Evolutionary conservation across 805 yeast genomes (phyloP), one percentile per base, ranked within the genome.

Genomic region (Lipomyces starkeyi): DNA sequence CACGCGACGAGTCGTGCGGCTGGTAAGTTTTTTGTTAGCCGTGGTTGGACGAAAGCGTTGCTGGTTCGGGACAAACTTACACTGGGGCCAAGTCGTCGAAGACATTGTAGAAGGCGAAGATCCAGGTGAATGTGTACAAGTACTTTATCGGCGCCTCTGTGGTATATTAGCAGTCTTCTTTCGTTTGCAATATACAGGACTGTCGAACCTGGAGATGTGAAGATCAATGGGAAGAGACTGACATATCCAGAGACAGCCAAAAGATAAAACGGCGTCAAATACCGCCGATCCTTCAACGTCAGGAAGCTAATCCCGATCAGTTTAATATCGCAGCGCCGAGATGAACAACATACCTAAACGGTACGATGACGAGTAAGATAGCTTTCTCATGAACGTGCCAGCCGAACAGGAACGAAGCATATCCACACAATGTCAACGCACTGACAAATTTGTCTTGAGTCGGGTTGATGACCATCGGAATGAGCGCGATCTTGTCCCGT

Each of bases 331-430:
- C 49, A 43, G 9, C 0, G 3, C 14, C 7, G 22, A 17, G 22
- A 43, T 0, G 14, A 43, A 43, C 8, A 43, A 25, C 49, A 6
- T 43, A 43, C 49, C 49, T 43, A 43, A 43, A 43, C 0, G 99
- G 99, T 72, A 95, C 85, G 8, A 95, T 90, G 2, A 94, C 89
- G 25, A 93, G 78, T 83, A 95, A 84, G n/a, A 95, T 87, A 0
- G 98, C 98, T 83, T 95, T 95, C 79, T 95, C 99, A 80, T 95
- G 99, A 29, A 95, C 99, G 76, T 95, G 98, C 98, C 98, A 95
- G 4, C 99, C 99, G 79, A 95, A 95, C 60, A 95, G 80, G 76
- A 91, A 95, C 1, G 97, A 90, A 0, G 97, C 88, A 79, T 87
- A 91, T 3, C 96, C 98, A 79, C 98, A 94, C 59, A 94, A 83